These are phyloP conservation scores for Blepharisma undulans DNA, from an alignment of 169 alveolate genomes.

Conservation along the genomic window DNA sequence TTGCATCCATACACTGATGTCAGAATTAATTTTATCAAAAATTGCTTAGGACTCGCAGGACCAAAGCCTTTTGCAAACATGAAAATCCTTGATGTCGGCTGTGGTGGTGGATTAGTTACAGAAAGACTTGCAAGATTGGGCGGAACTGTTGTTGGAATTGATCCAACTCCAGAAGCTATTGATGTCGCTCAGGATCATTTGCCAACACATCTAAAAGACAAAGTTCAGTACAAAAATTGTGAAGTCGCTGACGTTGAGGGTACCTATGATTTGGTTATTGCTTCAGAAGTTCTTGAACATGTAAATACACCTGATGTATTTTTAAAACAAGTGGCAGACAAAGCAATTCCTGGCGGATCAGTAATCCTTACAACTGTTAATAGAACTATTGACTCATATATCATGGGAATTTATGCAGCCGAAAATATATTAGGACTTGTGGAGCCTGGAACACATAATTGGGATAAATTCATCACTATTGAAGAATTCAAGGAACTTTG, in stretches of 20 bases:
- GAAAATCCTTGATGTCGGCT: constrained; percentile 78
- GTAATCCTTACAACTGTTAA: constrained; percentile 63
- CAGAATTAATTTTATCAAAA: background rate
- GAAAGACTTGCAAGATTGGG: constrained; percentile 84
- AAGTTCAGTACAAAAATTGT: constrained; percentile 50
- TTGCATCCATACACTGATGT: constrained; percentile 36
- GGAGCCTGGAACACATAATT: constrained; percentile 67
- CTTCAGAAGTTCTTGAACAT: constrained; percentile 74
- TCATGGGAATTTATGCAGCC: constrained; percentile 43
- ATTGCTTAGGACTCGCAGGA: background rate
- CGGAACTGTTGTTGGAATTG: constrained; percentile 79
- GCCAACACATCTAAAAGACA: constrained; percentile 7
- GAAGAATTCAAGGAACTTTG: constrained; percentile 37
- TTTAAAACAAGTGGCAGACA: constrained; percentile 31
- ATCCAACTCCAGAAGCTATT: constrained; percentile 57
- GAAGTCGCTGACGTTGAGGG: constrained; percentile 41
- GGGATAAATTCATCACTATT: constrained; percentile 47
- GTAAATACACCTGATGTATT: constrained; percentile 51
- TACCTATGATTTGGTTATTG: constrained; percentile 50
- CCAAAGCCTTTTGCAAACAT: constrained; percentile 9
- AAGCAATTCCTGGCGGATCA: constrained; percentile 52
- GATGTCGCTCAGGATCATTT: constrained; percentile 51
- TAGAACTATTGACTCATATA: constrained; percentile 55
- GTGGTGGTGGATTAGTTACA: constrained; percentile 88
- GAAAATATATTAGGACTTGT: constrained; percentile 54